Percentiles rank a stretch among this genome's conserved stretches.
phyloP scores from a whole-genome alignment of 2,329 filamentous ascomycete species.

The Nigrospora sphaerica region DNA sequence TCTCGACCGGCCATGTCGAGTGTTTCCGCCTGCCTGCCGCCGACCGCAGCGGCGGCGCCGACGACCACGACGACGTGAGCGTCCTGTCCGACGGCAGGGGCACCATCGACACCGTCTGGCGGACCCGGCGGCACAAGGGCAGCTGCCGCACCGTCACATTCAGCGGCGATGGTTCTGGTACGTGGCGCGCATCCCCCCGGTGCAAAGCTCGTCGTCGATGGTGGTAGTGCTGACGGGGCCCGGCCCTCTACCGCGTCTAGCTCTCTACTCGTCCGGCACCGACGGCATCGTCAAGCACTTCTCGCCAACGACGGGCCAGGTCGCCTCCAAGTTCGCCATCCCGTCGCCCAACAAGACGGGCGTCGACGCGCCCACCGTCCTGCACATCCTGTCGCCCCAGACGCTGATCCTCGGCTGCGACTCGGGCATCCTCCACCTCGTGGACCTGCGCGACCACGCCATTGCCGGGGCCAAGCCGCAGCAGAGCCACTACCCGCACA shows the following conservation, averaged over 20 bases:
- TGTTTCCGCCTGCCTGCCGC: conserved; percentile 64
- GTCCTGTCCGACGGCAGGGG: conserved; percentile 57
- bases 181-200: conserved; percentile 32
- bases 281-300: conserved; percentile 53
- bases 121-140: conserved; percentile 83
- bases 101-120: conserved; percentile 77
- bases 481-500: conserved; percentile 79
- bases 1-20: conserved; percentile 79
- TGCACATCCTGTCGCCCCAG: conserved; percentile 81
- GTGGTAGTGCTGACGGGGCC: neutral
- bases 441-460: conserved; percentile 65
- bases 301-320: conserved; percentile 53
- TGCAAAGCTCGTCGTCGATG: no score
- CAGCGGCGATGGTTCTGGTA: conserved; percentile 66
- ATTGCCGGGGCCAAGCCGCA: conserved; percentile 57
- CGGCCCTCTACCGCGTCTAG: conserved; percentile 23
- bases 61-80: conserved; percentile 40
- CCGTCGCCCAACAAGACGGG: conserved; percentile 44
- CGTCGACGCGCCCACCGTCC: conserved; percentile 68
- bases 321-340: conserved; percentile 75
- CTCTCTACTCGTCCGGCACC: conserved; percentile 58
- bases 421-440: conserved; percentile 80
- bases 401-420: conserved; percentile 86
- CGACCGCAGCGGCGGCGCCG: conserved; percentile 42
- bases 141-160: conserved; percentile 82